Conservation (phyloP, 148 eudicot species). For the Chenopodium album region DNA sequence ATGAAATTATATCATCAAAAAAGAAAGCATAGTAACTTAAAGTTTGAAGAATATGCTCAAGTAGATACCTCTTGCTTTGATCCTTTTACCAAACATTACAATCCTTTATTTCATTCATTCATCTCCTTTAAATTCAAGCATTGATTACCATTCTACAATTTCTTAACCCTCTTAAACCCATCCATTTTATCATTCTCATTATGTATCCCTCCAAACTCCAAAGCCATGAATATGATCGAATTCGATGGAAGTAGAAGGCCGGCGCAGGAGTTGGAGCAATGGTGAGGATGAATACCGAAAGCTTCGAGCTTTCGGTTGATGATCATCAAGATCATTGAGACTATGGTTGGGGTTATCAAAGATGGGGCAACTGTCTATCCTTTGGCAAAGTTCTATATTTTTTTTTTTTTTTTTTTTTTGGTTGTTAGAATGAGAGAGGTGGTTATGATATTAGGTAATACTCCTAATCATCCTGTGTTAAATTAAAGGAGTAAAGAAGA, state of each 20-base stretch:
- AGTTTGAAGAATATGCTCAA: conserved; percentile 38
- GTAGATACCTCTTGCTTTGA: conserved; percentile 35
- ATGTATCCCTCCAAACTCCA: background rate
- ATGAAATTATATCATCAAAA: background rate
- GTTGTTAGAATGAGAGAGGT: background rate
- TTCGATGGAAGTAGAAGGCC: conserved; percentile 12
- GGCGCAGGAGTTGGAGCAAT: conserved; percentile 10
- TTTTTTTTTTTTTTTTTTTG: background rate
- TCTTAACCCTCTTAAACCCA: conserved; percentile 16
- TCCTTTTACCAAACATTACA: conserved; percentile 22
- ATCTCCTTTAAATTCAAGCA: conserved; percentile 16
- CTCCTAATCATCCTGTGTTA: conserved; percentile 2
- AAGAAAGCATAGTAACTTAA: background rate
- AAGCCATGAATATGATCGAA: background rate
- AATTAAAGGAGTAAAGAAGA: background rate
- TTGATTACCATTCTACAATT: background rate
- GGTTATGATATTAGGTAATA: background rate
- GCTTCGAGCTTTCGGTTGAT: background rate
- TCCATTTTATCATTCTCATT: background rate
- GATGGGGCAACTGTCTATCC: conserved; percentile 51
- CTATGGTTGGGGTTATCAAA: conserved; percentile 19
- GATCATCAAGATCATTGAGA: conserved; percentile 11
- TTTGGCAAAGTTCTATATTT: conserved; percentile 37
- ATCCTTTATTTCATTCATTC: conserved; percentile 17
- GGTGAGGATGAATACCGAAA: background rate